phyloP scores from a whole-genome alignment of 106 monocot species.

The Apostasia shenzhenica region DNA sequence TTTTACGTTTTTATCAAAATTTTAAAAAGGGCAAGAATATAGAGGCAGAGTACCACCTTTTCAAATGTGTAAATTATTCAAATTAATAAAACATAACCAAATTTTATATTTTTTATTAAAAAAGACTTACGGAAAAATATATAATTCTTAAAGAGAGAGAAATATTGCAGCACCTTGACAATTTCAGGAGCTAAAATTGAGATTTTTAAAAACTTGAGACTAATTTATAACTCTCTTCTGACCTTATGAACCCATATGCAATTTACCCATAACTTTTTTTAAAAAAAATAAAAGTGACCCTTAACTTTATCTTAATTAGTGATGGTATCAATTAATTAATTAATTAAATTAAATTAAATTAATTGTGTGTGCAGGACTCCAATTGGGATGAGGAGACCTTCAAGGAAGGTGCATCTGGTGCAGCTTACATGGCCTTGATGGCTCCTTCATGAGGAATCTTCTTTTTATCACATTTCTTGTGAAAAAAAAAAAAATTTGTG shows the following conservation, averaged over 20 bases:
- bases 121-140: not conserved
- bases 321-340: too few species aligned
- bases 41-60: not conserved
- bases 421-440: not conserved
- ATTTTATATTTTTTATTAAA: not conserved
- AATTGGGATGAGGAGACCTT: slow-evolving; percentile 1
- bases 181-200: too few species aligned
- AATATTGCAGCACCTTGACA: too few species aligned
- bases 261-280: too few species aligned
- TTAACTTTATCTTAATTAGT: too few species aligned
- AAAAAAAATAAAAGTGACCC: too few species aligned
- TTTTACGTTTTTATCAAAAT: not conserved
- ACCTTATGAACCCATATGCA: too few species aligned
- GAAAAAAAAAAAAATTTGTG: too few species aligned
- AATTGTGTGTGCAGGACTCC: not conserved
- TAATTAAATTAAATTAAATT: too few species aligned
- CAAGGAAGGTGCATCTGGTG: not conserved
- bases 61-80: not conserved
- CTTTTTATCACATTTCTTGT: not conserved
- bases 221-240: too few species aligned
- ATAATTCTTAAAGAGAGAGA: not conserved
- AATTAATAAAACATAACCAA: not conserved
- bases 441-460: not conserved
- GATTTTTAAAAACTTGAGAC: too few species aligned
- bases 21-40: not conserved